Conservation (phyloP, 345 rosid genomes). For the Jatropha curcas region DNA sequence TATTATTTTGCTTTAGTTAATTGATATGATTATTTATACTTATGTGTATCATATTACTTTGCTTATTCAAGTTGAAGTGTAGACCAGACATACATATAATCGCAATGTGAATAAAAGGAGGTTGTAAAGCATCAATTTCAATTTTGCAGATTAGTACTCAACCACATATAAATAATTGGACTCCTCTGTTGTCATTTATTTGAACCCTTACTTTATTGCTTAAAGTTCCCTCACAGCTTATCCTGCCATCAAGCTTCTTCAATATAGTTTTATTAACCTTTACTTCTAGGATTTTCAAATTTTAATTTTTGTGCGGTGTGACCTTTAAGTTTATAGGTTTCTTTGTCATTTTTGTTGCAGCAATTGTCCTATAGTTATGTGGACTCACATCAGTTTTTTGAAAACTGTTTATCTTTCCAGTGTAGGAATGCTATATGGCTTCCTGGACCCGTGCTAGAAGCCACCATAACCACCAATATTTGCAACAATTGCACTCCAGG, state of each 20-base stretch:
- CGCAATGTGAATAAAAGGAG: no score
- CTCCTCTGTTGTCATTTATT: no score
- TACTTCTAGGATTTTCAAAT: background rate
- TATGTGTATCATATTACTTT: no score
- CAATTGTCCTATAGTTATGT: background rate
- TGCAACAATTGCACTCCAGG: conserved; percentile 89
- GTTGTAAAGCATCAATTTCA: no score
- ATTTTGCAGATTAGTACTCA: no score
- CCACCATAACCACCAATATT: conserved; percentile 65
- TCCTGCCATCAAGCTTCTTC: background rate
- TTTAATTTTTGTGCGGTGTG: background rate
- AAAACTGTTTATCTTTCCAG: conserved; percentile 38
- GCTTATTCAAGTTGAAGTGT: no score
- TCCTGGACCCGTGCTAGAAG: conserved; percentile 89
- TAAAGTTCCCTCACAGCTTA: no score
- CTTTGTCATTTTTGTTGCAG: background rate
- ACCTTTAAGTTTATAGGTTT: background rate
- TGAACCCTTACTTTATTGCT: no score
- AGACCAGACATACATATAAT: no score
- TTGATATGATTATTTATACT: no score
- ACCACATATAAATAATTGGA: no score
- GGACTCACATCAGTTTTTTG: background rate
- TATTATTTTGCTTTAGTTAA: no score
- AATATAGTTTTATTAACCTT: background rate
- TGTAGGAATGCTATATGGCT: conserved; percentile 98